Evolutionary conservation across 345 rosid genomes (phyloP), one percentile per base, ranked within the genome.

Genomic region (Geranium brycei): DNA sequence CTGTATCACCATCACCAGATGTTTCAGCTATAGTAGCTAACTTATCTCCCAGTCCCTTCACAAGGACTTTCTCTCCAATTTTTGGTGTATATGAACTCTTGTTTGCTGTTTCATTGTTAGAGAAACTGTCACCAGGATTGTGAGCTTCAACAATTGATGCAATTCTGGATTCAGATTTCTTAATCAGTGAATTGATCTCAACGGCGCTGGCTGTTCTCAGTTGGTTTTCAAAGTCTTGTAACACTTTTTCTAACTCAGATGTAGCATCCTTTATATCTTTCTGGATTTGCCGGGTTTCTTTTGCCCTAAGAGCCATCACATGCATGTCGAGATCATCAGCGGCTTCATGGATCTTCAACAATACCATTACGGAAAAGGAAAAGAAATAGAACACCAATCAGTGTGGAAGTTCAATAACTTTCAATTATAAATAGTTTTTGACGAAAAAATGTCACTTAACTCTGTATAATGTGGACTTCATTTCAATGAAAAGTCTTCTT

Each of bases 1-100:
- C 69, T 5, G 83, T 72, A 60, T 79, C 87, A 60, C 84, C 95
- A 69, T 82, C 79, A 64, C 80, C 89, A 35, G 83, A 66, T 69
- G 77, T 88, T 80, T 84, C 95, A 57, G 85, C 86, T 59, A 91
- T 87, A 18, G 86, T 84, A 57, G 85, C 95, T 62, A 89, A 63
- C 76, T 87, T 91, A 72, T 69, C 75, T 67, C 98, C 96, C 17
- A 89, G 73, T 67, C 82, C 76, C 75, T 80, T 87, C 62, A 89
- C 87, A 19, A 66, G 73, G 62, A 91, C 95, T 70, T 80, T 78
- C 82, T 92, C 96, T 75, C 96, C 98, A 57, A 58, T 57, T 62
- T 76, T 69, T 17, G 87, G 98, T 31, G 72, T 63, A 71, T 80
- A 81, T 4, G 73, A 68, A 67, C 58, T 69, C n/a, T 62, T 23